Percentiles rank a stretch among this genome's conserved stretches.
These are phyloP conservation scores for Lasiosphaeria hispida DNA, from an alignment of 495 filamentous ascomycete species.

Conservation along the genomic window DNA sequence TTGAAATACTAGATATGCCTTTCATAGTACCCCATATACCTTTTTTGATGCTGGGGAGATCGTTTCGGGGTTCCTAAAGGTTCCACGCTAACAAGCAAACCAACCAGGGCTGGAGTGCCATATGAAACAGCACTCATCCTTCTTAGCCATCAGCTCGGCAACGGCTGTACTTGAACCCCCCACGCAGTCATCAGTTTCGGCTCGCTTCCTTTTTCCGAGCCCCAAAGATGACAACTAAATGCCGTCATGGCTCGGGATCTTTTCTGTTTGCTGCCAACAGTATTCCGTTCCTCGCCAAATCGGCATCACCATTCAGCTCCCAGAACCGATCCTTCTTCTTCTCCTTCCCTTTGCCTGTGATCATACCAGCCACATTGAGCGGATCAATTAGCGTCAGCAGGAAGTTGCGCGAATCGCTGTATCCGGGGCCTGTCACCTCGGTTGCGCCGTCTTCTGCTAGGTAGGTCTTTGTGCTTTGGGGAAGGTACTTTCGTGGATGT, in stretches of 20 bases:
- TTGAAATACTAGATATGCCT: no score
- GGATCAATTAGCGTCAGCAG: constrained; percentile 62
- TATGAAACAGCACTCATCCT: background rate
- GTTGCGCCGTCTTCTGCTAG: constrained; percentile 61
- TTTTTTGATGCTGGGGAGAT: no score
- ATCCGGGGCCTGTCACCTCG: constrained; percentile 64
- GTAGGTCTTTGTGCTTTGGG: constrained; percentile 61
- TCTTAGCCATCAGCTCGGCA: background rate
- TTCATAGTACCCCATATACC: no score
- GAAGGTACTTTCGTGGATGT: constrained; percentile 61
- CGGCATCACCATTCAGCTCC: constrained; percentile 36
- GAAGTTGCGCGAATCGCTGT: constrained; percentile 53
- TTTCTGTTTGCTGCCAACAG: background rate
- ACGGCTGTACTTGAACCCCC: no score
- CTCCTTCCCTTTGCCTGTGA: constrained; percentile 48
- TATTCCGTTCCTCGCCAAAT: constrained; percentile 5
- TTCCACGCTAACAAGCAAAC: no score
- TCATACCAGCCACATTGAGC: constrained; percentile 61
- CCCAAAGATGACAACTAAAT: no score
- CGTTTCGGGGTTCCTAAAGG: no score
- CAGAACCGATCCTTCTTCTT: constrained; percentile 55
- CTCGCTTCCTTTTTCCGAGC: no score
- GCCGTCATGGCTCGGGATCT: background rate
- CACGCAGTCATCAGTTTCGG: no score
- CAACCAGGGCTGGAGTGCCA: no score